phyloP scores from a whole-genome alignment of 768 basidiomycete species.

The Pisolithus microcarpus region DNA sequence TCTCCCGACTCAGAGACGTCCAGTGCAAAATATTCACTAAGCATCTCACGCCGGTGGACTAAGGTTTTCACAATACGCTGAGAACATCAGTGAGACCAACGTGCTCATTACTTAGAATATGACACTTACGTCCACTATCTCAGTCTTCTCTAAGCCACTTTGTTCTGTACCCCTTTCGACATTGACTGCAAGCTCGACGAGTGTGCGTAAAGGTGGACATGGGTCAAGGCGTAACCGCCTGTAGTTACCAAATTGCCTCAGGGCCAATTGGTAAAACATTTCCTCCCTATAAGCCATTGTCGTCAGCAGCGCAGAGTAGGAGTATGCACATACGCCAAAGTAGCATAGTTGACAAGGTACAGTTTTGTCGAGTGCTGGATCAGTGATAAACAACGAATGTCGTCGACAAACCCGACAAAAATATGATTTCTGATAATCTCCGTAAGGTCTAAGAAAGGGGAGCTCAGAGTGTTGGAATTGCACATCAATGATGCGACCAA shows the following conservation, averaged over 20 bases:
- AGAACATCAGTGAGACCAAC: neutral
- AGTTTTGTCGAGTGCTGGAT: slow-evolving; percentile 85
- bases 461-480: neutral
- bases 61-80: slow-evolving; percentile 64
- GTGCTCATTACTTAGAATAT: neutral
- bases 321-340: slow-evolving; percentile 60
- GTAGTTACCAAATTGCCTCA: slow-evolving; percentile 86
- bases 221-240: slow-evolving; percentile 76
- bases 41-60: slow-evolving; percentile 65
- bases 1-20: slow-evolving; percentile 57
- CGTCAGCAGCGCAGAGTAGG: neutral
- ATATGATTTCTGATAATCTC: slow-evolving; percentile 83
- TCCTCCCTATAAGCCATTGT: slow-evolving; percentile 56
- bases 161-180: slow-evolving; percentile 43
- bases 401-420: slow-evolving; percentile 89
- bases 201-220: slow-evolving; percentile 59
- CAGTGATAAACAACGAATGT: slow-evolving; percentile 63
- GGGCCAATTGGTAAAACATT: slow-evolving; percentile 87
- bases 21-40: slow-evolving; percentile 86
- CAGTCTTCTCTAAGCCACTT: slow-evolving; percentile 47
- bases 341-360: slow-evolving; percentile 81
- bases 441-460: slow-evolving; percentile 50
- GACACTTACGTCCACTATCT: slow-evolving; percentile 63
- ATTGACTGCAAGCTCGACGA: slow-evolving; percentile 78
- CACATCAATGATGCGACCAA: slow-evolving; percentile 29